Base-by-base conservation (phyloP, 306 rosid genomes). In the Lathyrus tuberosus region DNA sequence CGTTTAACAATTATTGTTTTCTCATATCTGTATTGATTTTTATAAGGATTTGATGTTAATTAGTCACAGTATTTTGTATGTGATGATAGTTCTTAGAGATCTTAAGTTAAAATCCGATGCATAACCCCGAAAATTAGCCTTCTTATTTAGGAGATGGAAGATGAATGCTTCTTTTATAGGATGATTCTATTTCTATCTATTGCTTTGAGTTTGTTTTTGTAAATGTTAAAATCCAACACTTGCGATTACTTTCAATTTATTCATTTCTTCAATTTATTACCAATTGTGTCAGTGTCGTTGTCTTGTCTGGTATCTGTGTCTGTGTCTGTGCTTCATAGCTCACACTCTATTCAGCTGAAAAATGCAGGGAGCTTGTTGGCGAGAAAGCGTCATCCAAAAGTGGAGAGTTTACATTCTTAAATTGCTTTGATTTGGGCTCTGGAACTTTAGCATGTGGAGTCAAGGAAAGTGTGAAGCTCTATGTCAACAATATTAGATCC, bases 341-440 rank as follows among this genome's bases (percentile, higher is more conserved):
- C 5, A 42, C 47, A 11, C 48, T 40, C 22, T 48, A 66, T 70
- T 18, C 74, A 95, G 99, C 96, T 82, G 89, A 91, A 77, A 91
- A 91, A 89, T 87, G 96, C 78, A 87, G 96, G 79, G 84, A 87
- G 67, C 72, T 91, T 60, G 95, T 91, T 30, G 92, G 96, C 44
- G 95, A 95, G 81, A 85, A 87, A 30, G 82, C 70, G 12, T 80
- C 97, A 65, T 91, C 97, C 37, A 83, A 86, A 57, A 91, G 93
- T 53, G 96, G 93, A 51, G 77, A 87, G 82, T 91, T 91, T 57
- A 89, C 95, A 30, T 4, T 87, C 64, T 73, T 89, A 67, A 53
- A 91, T 58, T 91, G 92, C 77, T 86, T 95, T 62, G 99, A 95
- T 71, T 73, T 91, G 86, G 57, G 82, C 20, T 68, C 82, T 31